phyloP scores from a whole-genome alignment of 2,329 filamentous ascomycete genomes.

The Colletotrichum sp. region DNA sequence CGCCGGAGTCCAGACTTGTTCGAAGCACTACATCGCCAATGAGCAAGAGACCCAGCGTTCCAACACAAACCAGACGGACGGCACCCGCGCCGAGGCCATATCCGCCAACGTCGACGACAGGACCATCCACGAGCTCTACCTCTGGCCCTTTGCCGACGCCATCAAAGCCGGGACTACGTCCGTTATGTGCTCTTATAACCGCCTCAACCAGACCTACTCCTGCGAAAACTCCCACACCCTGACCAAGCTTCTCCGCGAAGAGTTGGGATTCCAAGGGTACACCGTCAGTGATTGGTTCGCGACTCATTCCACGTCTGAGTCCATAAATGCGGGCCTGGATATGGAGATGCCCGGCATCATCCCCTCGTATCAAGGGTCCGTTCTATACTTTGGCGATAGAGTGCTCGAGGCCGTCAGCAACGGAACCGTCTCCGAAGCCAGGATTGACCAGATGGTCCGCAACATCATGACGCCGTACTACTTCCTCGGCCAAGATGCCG shows the following conservation, averaged over 20 bases:
- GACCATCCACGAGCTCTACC: slow-evolving; percentile 33
- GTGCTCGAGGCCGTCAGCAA: slow-evolving; percentile 77
- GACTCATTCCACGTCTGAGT: slow-evolving; percentile 45
- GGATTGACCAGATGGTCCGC: slow-evolving; percentile 82
- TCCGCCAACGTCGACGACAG: slow-evolving; percentile 28
- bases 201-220: slow-evolving; percentile 49
- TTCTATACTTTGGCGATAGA: slow-evolving; percentile 57
- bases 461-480: slow-evolving; percentile 84
- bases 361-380: slow-evolving; percentile 31
- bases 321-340: slow-evolving; percentile 43
- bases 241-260: slow-evolving; percentile 52
- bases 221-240: slow-evolving; percentile 51
- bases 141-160: slow-evolving; percentile 33
- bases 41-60: slow-evolving; percentile 45
- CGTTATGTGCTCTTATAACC: slow-evolving; percentile 35
- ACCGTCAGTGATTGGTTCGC: slow-evolving; percentile 50
- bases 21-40: slow-evolving; percentile 48
- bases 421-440: slow-evolving; percentile 72
- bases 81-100: slow-evolving; percentile 45
- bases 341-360: slow-evolving; percentile 47
- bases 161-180: slow-evolving; percentile 28
- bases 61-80: slow-evolving; percentile 57
- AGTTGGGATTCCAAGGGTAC: slow-evolving; percentile 56
- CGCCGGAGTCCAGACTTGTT: slow-evolving; percentile 69
- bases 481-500: slow-evolving; percentile 73